Evolutionary conservation across 345 rosid species (phyloP), one percentile per base, ranked within the genome.

Genomic region (Balakata baccata): DNA sequence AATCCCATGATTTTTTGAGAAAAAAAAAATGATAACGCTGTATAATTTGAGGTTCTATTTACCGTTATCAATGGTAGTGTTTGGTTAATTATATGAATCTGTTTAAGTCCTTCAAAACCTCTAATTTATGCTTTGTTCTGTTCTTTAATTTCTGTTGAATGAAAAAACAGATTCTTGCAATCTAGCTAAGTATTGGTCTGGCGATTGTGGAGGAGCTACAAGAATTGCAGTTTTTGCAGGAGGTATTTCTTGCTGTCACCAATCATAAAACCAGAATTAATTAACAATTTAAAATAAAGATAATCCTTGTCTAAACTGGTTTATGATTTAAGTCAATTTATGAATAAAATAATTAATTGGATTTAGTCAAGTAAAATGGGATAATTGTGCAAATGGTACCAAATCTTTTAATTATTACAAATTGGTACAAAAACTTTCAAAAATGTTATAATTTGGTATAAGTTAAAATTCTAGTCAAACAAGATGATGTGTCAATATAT

Each of bases 191-290:
- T 87, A 64, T 71, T 57, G 84, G 58, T 73, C 87, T 8, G 96
- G 92, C 50, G 53, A 74, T 17, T 90, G 91, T 57, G 89, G 91
- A 75, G 89, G 87, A 73, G 51, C 74, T 3, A 72, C 74, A 7
- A 78, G 81, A 76, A 8, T 75, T 2, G 73, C 61, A 11, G 77
- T 83, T 78, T 46, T 87, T 16, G 56, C 80, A 1, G 92, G 85
- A 83, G 94, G 94, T 89, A 82, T 49, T 72, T 10, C 37, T 43
- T 57, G 9, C 20, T 20, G 0, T 43, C 47, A 43, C 47, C 47
- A 6, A 10, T 1, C 47, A 43, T 43, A 43, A 52, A 52, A 52
- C 16, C 57, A 52, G 57, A 52, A 52, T 2, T 5, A 52, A 52
- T 2, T 5, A 6, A 52, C 53, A 50, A 2, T 17, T 6, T 56